Evolutionary conservation across 2,329 filamentous ascomycete genomes (phyloP).

Genomic region (Trichoderma hamatum): DNA sequence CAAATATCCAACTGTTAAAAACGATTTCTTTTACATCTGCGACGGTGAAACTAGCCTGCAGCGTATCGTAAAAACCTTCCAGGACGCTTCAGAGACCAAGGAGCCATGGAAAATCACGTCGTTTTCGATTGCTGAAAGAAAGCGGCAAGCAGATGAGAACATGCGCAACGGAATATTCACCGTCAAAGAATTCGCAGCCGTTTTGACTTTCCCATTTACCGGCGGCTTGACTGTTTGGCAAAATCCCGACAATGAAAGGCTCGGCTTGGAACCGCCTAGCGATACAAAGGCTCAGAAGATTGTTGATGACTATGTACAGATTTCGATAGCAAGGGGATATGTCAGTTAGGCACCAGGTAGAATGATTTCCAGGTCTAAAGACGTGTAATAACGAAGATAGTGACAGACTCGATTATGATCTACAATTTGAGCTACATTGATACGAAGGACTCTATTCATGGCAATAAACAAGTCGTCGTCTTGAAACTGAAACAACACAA

Average conservation of each 20-base stretch:
- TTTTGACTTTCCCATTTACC: conserved; percentile 4
- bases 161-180: conserved; percentile 16
- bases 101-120: conserved; percentile 7
- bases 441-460: background rate
- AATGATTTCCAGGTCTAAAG: background rate
- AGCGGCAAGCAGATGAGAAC: conserved; percentile 6
- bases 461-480: background rate
- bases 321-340: background rate
- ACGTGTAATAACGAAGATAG: background rate
- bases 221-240: conserved; percentile 10
- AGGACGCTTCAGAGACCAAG: conserved; percentile 8
- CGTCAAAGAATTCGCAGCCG: background rate
- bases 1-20: conserved; percentile 9
- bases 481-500: background rate
- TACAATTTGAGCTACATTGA: background rate
- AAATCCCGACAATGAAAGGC: conserved; percentile 3
- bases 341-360: background rate
- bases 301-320: background rate
- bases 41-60: conserved; percentile 17
- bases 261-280: conserved; percentile 1
- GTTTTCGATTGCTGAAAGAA: background rate
- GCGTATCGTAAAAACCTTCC: conserved; percentile 11
- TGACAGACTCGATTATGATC: background rate
- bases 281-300: conserved; percentile 1
- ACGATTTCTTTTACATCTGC: conserved; percentile 22